Evolutionary conservation across 345 rosid species (phyloP), one percentile per base, ranked within the genome.

Genomic region (Atalantia buxifolia): DNA sequence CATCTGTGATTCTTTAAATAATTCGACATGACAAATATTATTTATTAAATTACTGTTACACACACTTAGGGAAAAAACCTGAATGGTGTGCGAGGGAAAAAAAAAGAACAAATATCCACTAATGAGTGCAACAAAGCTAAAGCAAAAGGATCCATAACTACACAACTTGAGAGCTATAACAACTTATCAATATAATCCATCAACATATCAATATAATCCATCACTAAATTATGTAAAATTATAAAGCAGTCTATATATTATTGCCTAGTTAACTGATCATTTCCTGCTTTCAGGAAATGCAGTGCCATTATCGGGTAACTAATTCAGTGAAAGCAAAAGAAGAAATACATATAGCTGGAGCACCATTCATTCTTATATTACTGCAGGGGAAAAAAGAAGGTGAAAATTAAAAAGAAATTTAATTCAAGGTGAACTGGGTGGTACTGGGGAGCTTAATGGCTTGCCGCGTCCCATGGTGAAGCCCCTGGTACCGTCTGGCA

Each of bases 391-490:
- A 53, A 53, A 53, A 48, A 48, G 14, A 48, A 48, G 16, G 19
- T 50, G 21, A 50, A 42, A 13, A 45, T 45, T 12, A 45, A 12
- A 10, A 45, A 1, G 50, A 45, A 45, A 16, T 53, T 53, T 53
- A 53, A 35, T 70, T 70, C 31, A 69, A 59, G 80, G 69, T 64
- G 77, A 50, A 53, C 10, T 55, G 16, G n/a, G 72, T 18, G 40
- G 57, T 63, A 57, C 31, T 9, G 77, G 42, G 7, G 80, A 31
- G 72, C 66, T 63, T 27, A 77, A 64, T 8, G 92, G 87, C 85
- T 91, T 96, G 89, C 99, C 99, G 69, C 99, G 87, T 12, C 99
- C 99, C 91, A 90, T 85, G 35, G 91, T 82, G 85, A 96, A 93
- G 25, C 97, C 97, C 80, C 89, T 81, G 10, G 97, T 91, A 72